Conservation (phyloP, 75 land plant species). For the Selaginella moellendorffii region DNA sequence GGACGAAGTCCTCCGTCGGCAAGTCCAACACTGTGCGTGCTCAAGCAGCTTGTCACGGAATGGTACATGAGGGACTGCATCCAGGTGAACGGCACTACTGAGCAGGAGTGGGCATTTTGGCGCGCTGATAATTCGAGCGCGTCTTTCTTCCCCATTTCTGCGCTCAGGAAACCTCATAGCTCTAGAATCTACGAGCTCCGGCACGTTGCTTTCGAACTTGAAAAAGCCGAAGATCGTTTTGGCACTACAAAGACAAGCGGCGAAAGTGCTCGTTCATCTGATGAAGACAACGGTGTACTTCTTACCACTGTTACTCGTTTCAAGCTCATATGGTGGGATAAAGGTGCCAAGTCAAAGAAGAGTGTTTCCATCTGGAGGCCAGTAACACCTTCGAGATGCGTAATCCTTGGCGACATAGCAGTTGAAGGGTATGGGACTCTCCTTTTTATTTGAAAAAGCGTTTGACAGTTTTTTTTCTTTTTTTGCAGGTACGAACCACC, state of each 20-base stretch:
- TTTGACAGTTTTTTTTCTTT: constrained; percentile 16
- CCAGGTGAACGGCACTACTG: background rate
- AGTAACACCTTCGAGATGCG: constrained; percentile 47
- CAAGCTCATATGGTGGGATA: constrained; percentile 80
- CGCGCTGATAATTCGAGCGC: constrained; percentile 76
- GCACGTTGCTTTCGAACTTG: constrained; percentile 15
- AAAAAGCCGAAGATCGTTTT: background rate
- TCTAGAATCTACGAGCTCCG: constrained; percentile 54
- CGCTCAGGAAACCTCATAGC: background rate
- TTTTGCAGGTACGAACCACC: constrained; percentile 81
- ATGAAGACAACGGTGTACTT: background rate
- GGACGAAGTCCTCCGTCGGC: constrained; percentile 47
- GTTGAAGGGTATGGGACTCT: constrained; percentile 83
- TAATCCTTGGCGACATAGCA: constrained; percentile 80
- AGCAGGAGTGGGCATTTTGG: constrained; percentile 50
- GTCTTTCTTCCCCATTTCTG: constrained; percentile 53
- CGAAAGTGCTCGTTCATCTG: background rate
- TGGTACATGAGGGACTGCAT: constrained; percentile 68
- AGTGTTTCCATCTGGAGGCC: constrained; percentile 94
- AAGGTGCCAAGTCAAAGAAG: constrained; percentile 35
- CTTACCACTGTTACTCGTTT: constrained; percentile 39
- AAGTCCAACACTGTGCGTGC: constrained; percentile 55
- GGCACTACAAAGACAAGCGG: too few relatives aligned
- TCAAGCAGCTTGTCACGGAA: constrained; percentile 46
- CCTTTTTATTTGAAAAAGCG: too few relatives aligned